Conservation (phyloP, 2,329 filamentous ascomycete genomes). For the Ceratocystis ficicola region DNA sequence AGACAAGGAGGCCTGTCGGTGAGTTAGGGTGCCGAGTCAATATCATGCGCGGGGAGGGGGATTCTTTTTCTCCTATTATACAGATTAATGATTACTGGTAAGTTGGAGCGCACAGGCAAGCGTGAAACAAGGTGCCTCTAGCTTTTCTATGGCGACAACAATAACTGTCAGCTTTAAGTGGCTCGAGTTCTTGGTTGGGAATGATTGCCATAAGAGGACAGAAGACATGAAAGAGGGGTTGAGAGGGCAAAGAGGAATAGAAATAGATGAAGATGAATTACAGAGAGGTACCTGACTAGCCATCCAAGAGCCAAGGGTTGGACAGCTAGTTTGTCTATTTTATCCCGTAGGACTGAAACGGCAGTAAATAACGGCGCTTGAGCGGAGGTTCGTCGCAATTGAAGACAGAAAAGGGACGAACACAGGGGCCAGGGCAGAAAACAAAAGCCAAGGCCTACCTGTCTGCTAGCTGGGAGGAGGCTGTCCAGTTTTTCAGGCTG, state of each 20-base stretch:
- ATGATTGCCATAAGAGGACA: not conserved
- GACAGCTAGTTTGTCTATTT: not conserved
- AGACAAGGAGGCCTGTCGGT: not conserved
- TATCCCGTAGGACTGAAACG: not conserved
- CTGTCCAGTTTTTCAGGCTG: not conserved
- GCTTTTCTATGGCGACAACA: not conserved
- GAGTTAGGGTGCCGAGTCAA: not conserved
- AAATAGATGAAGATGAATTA: not conserved
- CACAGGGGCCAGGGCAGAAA: not conserved
- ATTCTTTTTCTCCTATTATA: no score
- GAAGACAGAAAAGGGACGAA: not conserved
- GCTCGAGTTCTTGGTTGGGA: not conserved
- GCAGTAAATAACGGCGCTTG: not conserved
- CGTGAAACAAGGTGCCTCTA: conserved; percentile 2
- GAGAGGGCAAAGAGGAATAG: not conserved
- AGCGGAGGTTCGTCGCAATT: not conserved
- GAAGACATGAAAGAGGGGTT: not conserved
- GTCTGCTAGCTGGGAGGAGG: not conserved
- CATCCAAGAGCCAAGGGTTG: not conserved
- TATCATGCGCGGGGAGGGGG: not conserved
- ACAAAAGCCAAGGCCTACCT: not conserved
- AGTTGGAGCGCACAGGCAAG: not conserved
- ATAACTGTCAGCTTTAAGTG: not conserved
- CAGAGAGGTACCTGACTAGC: not conserved
- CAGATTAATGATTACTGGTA: not conserved